These are phyloP conservation scores for Penicillium vulpinum DNA, from an alignment of 2,329 filamentous ascomycete genomes.

Conservation along the genomic window DNA sequence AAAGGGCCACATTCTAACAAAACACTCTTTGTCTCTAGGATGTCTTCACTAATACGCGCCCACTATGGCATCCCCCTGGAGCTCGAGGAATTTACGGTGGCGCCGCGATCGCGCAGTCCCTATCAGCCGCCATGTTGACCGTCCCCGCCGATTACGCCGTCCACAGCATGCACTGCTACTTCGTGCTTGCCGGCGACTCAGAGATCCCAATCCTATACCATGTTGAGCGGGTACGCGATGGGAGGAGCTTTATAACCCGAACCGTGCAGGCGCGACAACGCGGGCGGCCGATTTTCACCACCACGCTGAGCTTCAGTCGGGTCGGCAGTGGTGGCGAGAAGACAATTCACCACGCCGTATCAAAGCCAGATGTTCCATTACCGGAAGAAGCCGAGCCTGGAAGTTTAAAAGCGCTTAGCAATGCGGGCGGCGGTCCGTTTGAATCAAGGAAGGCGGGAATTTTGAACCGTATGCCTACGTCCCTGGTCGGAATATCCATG, in stretches of 20 bases:
- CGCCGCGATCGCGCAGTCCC: slow-evolving; percentile 86
- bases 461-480: slow-evolving; percentile 52
- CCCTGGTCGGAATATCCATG: not conserved
- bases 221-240: slow-evolving; percentile 89
- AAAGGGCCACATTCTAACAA: not conserved
- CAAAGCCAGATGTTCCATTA: slow-evolving; percentile 56
- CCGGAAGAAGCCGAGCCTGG: slow-evolving; percentile 37
- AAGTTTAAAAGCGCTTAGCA: slow-evolving; percentile 31
- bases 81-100: slow-evolving; percentile 94
- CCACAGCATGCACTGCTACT: slow-evolving; percentile 99
- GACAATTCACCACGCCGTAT: slow-evolving; percentile 64
- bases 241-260: slow-evolving; percentile 82
- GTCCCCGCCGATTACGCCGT: slow-evolving; percentile 76
- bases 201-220: slow-evolving; percentile 89
- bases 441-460: slow-evolving; percentile 59
- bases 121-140: slow-evolving; percentile 84
- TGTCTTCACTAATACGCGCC: slow-evolving; percentile 91
- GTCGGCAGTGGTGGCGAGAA: slow-evolving; percentile 55
- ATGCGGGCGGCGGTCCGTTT: slow-evolving; percentile 53
- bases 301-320: slow-evolving; percentile 83
- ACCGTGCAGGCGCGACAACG: slow-evolving; percentile 94
- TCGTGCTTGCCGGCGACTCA: slow-evolving; percentile 84
- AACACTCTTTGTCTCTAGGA: slow-evolving; percentile 53
- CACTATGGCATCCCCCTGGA: slow-evolving; percentile 86
- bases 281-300: slow-evolving; percentile 90